Percentiles rank a stretch among this genome's conserved stretches.
phyloP scores from a whole-genome alignment of 169 alveolate genomes.

The Cryptosporidium bovis region DNA sequence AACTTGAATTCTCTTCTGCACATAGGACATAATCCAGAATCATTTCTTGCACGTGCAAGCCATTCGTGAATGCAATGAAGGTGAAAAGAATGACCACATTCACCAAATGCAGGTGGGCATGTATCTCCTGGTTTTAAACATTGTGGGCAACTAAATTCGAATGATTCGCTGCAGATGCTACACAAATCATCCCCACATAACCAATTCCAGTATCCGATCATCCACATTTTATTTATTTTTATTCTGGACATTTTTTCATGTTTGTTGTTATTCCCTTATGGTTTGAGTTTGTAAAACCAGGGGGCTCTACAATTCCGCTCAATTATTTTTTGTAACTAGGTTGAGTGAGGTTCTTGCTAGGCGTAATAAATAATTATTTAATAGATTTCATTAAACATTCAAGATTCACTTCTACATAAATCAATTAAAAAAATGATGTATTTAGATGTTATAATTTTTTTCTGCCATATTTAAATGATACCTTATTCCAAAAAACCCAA shows the following conservation, averaged over 20 bases:
- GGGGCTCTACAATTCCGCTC: too few species aligned
- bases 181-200: slow-evolving; percentile 84
- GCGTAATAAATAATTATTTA: too few species aligned
- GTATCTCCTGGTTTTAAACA: slow-evolving; percentile 83
- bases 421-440: too few species aligned
- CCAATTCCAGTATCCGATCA: slow-evolving; percentile 86
- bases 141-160: slow-evolving; percentile 83
- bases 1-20: slow-evolving; percentile 77
- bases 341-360: too few species aligned
- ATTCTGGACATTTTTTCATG: slow-evolving; percentile 77
- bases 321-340: too few species aligned
- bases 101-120: slow-evolving; percentile 86
- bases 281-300: too few species aligned
- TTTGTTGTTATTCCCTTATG: neutral
- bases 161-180: slow-evolving; percentile 83
- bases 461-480: too few species aligned
- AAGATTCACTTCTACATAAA: too few species aligned
- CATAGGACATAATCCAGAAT: slow-evolving; percentile 78
- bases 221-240: slow-evolving; percentile 81
- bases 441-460: too few species aligned
- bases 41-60: slow-evolving; percentile 76
- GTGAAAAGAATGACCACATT: slow-evolving; percentile 86
- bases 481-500: too few species aligned
- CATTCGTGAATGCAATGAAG: slow-evolving; percentile 86
- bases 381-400: too few species aligned